A percentile compares a stretch with the other conserved stretches of the same genome.
These are phyloP conservation scores for Cyathus striatus DNA, from an alignment of 768 basidiomycete genomes.

Conservation along the genomic window DNA sequence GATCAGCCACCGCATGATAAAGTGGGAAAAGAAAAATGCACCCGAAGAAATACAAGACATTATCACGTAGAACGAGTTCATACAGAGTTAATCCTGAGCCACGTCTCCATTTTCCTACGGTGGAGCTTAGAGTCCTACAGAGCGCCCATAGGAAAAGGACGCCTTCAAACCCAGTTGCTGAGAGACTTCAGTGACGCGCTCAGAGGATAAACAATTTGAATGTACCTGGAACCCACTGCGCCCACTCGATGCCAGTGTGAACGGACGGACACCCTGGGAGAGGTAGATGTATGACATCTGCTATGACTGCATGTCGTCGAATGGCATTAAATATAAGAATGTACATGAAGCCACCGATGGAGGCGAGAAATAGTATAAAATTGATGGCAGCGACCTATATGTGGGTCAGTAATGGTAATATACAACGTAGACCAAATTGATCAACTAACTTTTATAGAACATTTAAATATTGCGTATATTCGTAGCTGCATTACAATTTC, in stretches of 20 bases:
- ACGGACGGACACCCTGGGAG: slow-evolving; percentile 36
- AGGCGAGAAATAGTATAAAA: slow-evolving; percentile 29
- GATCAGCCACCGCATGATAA: not conserved
- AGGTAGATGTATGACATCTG: slow-evolving; percentile 25
- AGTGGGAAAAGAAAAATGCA: slow-evolving; percentile 10
- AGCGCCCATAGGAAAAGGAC: slow-evolving; percentile 35
- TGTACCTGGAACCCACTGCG: slow-evolving; percentile 39
- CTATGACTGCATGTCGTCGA: slow-evolving; percentile 28
- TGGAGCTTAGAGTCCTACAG: slow-evolving; percentile 25
- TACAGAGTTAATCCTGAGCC: slow-evolving; percentile 20
- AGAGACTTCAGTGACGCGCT: not conserved
- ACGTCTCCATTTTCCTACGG: slow-evolving; percentile 15
- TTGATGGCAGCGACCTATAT: slow-evolving; percentile 38
- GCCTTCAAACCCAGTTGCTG: slow-evolving; percentile 36
- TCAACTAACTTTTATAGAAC: slow-evolving; percentile 27
- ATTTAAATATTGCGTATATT: slow-evolving; percentile 35
- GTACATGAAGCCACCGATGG: slow-evolving; percentile 34
- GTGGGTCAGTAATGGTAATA: not conserved
- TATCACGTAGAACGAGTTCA: slow-evolving; percentile 32
- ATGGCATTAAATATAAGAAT: slow-evolving; percentile 34
- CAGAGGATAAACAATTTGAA: not conserved
- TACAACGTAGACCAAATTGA: not conserved
- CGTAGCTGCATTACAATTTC: slow-evolving; percentile 45
- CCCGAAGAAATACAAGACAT: slow-evolving; percentile 40
- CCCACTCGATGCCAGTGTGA: slow-evolving; percentile 37